A percentile compares a stretch with the other conserved stretches of the same genome.
phyloP scores from a whole-genome alignment of 352 stramenopile species.

The Phytophthora megakarya region DNA sequence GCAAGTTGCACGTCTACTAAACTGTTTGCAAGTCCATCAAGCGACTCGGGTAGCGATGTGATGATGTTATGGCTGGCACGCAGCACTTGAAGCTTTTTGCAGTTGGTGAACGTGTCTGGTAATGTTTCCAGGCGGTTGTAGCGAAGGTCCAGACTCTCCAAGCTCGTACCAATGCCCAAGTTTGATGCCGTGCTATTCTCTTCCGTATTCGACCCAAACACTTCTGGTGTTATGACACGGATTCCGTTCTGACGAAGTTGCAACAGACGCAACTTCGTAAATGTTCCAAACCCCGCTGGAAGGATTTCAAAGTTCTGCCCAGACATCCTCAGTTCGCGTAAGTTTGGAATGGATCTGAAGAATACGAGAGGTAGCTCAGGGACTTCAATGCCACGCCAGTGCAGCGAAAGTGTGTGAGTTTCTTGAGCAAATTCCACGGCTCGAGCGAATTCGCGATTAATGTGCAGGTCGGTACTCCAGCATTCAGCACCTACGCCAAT shows the following conservation, averaged over 20 bases:
- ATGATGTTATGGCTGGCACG: slow-evolving; percentile 59
- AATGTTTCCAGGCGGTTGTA: slow-evolving; percentile 60
- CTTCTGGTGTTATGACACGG: slow-evolving; percentile 41
- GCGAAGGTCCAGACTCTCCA: slow-evolving; percentile 69
- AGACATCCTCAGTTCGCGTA: slow-evolving; percentile 67
- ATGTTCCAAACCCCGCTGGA: slow-evolving; percentile 39
- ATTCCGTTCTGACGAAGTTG: slow-evolving; percentile 72
- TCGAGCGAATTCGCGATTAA: slow-evolving; percentile 59
- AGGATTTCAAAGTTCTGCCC: slow-evolving; percentile 54
- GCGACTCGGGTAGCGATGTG: slow-evolving; percentile 36
- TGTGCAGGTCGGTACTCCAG: slow-evolving; percentile 75
- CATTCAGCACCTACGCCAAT: slow-evolving; percentile 58
- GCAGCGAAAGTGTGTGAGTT: slow-evolving; percentile 57
- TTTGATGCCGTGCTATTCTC: not conserved
- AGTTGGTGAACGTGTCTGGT: slow-evolving; percentile 46
- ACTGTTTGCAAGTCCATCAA: slow-evolving; percentile 35
- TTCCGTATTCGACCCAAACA: too few species aligned
- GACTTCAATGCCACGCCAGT: slow-evolving; percentile 68
- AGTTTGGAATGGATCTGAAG: slow-evolving; percentile 43
- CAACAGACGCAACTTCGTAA: slow-evolving; percentile 55
- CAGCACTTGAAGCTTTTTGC: slow-evolving; percentile 48
- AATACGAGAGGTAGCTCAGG: slow-evolving; percentile 52
- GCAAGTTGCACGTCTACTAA: slow-evolving; percentile 49
- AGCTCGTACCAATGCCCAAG: slow-evolving; percentile 21
- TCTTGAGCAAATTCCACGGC: slow-evolving; percentile 44